Base-by-base conservation (phyloP, 768 basidiomycete genomes). In the Amanita molliuscula region DNA sequence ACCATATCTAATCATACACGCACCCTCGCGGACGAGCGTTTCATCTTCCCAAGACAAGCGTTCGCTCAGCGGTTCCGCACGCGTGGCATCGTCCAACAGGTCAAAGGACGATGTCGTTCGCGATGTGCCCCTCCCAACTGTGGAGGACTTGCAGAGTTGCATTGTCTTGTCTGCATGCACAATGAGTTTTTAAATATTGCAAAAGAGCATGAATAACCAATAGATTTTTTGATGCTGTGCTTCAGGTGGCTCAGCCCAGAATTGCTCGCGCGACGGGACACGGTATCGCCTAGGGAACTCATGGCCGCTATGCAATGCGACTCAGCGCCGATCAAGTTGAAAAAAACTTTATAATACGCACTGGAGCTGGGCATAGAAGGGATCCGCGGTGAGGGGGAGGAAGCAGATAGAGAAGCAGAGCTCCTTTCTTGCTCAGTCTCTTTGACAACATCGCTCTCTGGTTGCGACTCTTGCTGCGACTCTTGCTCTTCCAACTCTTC, bases 161-260 rank as follows among this genome's bases (percentile, higher is more conserved):
- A 83, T 61, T 0, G 82, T 82, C 65, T 82, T 84, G 59, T 83
- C 85, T 87, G 53, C 35, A 4, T 43, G 10, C 23, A 23, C 13
- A 44, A 21, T 23, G 15, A 34, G 36, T 18, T 25, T 25, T 31
- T n/a, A 38, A 26, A 20, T 15, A 18, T 13, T 10, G 34, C 5
- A 37, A 23, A 8, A 26, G 44, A 23, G 48, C 16, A 18, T 18
- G 42, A 64, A 72, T 31, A 56, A 86, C 88, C 85, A 53, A 90
- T 80, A 0, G 88, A 90, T 52, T 75, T 71, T 62, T 77, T 84
- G 55, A 90, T 72, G 52, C 78, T 80, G 55, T 88, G 86, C 63
- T 75, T 85, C 55, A 52, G 38, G 44, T 45, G 44, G 21, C 26
- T 33, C 25, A 52, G 31, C 3, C 44, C 51, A 31, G 51, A 37